Evolutionary conservation across 345 rosid genomes (phyloP).

Genomic region (Linum trigynum): DNA sequence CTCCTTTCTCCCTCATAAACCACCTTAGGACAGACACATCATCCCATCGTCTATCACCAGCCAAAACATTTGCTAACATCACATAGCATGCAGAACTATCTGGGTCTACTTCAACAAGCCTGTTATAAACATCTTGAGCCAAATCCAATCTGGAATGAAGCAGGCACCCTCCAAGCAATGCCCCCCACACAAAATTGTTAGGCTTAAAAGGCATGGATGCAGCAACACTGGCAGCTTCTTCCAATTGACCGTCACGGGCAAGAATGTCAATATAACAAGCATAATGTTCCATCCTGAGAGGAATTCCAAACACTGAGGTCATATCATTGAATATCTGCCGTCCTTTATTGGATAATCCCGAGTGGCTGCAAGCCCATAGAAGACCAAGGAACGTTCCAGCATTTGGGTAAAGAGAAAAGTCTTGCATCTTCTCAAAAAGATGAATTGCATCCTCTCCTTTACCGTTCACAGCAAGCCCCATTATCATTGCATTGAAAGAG

Average conservation of each 20-base stretch:
- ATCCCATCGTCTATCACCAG: slow-evolving; percentile 26
- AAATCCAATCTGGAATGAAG: slow-evolving; percentile 29
- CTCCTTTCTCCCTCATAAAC: slow-evolving; percentile 32
- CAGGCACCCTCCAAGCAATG: slow-evolving; percentile 38
- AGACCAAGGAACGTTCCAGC: slow-evolving; percentile 34
- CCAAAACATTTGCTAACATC: slow-evolving; percentile 33
- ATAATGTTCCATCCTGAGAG: slow-evolving; percentile 31
- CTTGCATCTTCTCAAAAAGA: slow-evolving; percentile 26
- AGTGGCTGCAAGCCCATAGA: slow-evolving; percentile 36
- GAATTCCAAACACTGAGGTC: slow-evolving; percentile 14
- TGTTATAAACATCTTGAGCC: slow-evolving; percentile 22
- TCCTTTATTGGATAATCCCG: slow-evolving; percentile 29
- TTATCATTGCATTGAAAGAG: slow-evolving; percentile 39
- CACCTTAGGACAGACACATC: slow-evolving; percentile 29
- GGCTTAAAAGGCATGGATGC: slow-evolving; percentile 35
- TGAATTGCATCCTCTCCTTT: slow-evolving; percentile 26
- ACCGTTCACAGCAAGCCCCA: slow-evolving; percentile 39
- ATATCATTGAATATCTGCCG: slow-evolving; percentile 25
- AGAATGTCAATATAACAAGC: slow-evolving; percentile 41
- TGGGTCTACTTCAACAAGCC: slow-evolving; percentile 31
- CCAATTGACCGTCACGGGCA: slow-evolving; percentile 29
- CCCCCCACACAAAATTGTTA: slow-evolving; percentile 39
- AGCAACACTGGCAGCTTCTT: slow-evolving; percentile 30
- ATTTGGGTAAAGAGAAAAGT: slow-evolving; percentile 21
- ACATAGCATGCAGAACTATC: slow-evolving; percentile 34